These are phyloP conservation scores for Podospora conica DNA, from an alignment of 495 filamentous ascomycete genomes.

Conservation along the genomic window DNA sequence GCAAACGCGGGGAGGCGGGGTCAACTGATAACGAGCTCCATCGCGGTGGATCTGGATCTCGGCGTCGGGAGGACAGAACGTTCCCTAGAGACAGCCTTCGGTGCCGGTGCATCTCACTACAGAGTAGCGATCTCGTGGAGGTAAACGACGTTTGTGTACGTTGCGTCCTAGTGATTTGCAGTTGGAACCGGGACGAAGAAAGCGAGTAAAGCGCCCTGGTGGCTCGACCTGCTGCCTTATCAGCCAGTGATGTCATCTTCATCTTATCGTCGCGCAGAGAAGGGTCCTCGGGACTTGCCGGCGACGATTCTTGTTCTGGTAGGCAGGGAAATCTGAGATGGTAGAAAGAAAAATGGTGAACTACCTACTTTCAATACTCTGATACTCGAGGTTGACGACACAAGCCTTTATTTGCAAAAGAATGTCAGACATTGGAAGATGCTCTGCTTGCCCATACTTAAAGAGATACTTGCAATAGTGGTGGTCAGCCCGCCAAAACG, in stretches of 20 bases:
- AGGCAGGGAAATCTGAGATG: no score
- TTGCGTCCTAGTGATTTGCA: not conserved
- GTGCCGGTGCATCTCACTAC: not conserved
- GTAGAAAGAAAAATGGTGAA: no score
- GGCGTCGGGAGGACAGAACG: not conserved
- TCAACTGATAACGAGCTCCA: not conserved
- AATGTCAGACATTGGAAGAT: not conserved
- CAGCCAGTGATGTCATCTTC: not conserved
- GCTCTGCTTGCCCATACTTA: no score
- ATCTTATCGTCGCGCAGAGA: not conserved
- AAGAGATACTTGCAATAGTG: not conserved
- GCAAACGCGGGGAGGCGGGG: not conserved
- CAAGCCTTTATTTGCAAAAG: not conserved
- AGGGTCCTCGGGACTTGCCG: slow-evolving; percentile 1
- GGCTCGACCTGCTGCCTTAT: not conserved
- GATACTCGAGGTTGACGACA: not conserved
- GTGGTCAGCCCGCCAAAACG: not conserved
- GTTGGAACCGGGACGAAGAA: not conserved
- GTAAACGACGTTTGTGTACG: no score
- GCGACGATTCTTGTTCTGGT: not conserved
- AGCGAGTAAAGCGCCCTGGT: not conserved
- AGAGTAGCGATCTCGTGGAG: not conserved
- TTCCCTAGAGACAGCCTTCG: not conserved
- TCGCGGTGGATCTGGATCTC: not conserved
- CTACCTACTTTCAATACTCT: not conserved